A percentile compares a stretch with the other conserved stretches of the same genome.
These are phyloP conservation scores for Aspergillus pseudoterreus DNA, from an alignment of 2,329 filamentous ascomycete species.

Conservation along the genomic window DNA sequence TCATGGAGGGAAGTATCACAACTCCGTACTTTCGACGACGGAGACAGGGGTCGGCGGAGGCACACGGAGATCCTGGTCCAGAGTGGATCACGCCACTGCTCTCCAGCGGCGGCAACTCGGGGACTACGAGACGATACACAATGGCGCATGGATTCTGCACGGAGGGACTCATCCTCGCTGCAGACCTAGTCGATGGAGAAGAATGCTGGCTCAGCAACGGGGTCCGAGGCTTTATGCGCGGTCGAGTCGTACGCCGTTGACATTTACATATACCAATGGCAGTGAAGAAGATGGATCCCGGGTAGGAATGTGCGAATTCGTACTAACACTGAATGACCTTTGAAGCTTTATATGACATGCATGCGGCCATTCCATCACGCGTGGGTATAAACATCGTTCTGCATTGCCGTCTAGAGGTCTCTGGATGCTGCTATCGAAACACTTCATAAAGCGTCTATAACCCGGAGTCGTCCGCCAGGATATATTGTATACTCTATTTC, in stretches of 20 bases:
- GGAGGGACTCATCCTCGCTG: conserved; percentile 59
- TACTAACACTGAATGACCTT: background rate
- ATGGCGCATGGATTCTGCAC: conserved; percentile 64
- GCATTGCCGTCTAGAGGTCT: background rate
- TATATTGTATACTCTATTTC: background rate
- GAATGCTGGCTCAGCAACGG: conserved; percentile 87
- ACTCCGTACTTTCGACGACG: conserved; percentile 75
- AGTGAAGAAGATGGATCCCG: too few relatives aligned
- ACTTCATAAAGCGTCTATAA: background rate
- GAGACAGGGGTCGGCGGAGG: background rate
- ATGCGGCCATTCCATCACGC: background rate
- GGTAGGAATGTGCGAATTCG: background rate
- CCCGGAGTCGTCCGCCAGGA: conserved; percentile 4
- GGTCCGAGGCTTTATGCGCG: conserved; percentile 69
- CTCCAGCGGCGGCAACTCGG: conserved; percentile 75
- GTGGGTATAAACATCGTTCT: background rate
- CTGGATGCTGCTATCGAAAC: background rate
- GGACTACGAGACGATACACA: conserved; percentile 81
- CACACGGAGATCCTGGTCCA: conserved; percentile 30
- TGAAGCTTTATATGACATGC: background rate
- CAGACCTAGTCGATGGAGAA: conserved; percentile 67
- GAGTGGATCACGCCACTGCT: conserved; percentile 78
- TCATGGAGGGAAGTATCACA: conserved; percentile 84
- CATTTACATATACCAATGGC: too few relatives aligned
- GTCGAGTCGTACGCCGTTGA: conserved; percentile 19